Evolutionary conservation across 2,329 filamentous ascomycete genomes (phyloP).

Genomic region (Cercospora beticola): DNA sequence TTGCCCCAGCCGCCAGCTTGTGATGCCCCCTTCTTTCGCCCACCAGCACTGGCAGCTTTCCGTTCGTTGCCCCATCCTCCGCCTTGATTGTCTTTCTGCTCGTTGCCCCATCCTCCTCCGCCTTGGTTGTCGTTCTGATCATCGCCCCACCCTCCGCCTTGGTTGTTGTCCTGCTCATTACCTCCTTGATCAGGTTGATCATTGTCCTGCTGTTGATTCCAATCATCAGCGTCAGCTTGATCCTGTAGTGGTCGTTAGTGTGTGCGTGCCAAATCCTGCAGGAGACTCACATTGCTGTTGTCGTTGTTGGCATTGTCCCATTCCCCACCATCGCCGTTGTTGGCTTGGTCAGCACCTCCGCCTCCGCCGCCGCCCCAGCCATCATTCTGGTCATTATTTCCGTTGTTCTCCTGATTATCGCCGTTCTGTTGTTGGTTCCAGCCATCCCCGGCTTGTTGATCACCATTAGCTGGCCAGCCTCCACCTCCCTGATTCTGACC

Average conservation of each 20-base stretch:
- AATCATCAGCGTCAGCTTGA: background rate
- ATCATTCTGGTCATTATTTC: conserved; percentile 17
- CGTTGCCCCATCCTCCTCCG: background rate
- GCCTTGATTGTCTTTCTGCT: background rate
- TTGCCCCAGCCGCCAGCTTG: conserved; percentile 14
- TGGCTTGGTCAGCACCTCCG: background rate
- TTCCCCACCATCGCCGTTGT: background rate
- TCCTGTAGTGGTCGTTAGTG: background rate
- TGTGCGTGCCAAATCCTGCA: background rate
- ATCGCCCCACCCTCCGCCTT: background rate
- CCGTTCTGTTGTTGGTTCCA: background rate
- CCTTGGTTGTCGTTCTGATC: conserved; percentile 6
- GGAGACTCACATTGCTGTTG: background rate
- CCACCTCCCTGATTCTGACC: background rate
- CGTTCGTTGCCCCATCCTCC: conserved; percentile 9
- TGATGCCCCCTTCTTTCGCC: background rate
- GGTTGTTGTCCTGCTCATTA: background rate
- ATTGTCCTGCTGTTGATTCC: background rate
- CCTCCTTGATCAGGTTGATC: background rate
- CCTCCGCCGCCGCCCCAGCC: conserved; percentile 8
- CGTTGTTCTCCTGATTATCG: conserved; percentile 8
- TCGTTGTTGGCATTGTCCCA: background rate
- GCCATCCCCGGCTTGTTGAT: conserved; percentile 25
- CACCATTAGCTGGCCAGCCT: conserved; percentile 24
- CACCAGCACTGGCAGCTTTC: background rate